phyloP scores from a whole-genome alignment of 441 rosid species.

The Populus hybrid region DNA sequence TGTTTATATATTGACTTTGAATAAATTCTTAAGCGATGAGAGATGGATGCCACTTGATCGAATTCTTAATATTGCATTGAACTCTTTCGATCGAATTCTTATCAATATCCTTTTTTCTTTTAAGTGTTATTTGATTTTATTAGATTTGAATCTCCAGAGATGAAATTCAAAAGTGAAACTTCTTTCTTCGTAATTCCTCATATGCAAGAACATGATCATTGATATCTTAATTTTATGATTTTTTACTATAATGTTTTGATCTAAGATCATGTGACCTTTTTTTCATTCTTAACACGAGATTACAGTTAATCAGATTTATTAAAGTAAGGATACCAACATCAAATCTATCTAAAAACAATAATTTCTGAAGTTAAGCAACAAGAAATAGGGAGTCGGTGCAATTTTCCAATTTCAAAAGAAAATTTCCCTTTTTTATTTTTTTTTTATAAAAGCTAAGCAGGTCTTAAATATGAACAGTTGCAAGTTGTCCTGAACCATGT shows the following conservation, averaged over 20 bases:
- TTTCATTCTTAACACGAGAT: background rate
- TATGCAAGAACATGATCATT: no score
- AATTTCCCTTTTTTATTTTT: background rate
- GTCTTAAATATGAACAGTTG: constrained; percentile 13
- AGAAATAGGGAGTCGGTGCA: background rate
- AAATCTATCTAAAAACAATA: background rate
- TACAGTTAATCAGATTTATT: background rate
- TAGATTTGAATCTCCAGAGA: no score
- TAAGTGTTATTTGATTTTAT: no score
- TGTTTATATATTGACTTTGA: background rate
- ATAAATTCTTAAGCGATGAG: background rate
- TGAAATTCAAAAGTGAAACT: background rate
- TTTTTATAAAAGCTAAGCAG: background rate
- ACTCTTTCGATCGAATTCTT: background rate
- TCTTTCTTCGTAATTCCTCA: background rate
- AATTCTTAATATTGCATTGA: no score
- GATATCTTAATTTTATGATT: no score
- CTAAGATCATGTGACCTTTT: background rate
- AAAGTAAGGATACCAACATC: background rate
- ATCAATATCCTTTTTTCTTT: no score
- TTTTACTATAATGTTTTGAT: background rate
- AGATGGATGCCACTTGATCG: background rate
- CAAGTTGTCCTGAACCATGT: constrained; percentile 33
- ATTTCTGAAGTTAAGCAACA: background rate
- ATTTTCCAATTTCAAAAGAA: no score